A percentile compares a stretch with the other conserved stretches of the same genome.
Evolutionary conservation across 495 filamentous ascomycete genomes (phyloP).

Genomic region (Staphylotrichum tortipilum): DNA sequence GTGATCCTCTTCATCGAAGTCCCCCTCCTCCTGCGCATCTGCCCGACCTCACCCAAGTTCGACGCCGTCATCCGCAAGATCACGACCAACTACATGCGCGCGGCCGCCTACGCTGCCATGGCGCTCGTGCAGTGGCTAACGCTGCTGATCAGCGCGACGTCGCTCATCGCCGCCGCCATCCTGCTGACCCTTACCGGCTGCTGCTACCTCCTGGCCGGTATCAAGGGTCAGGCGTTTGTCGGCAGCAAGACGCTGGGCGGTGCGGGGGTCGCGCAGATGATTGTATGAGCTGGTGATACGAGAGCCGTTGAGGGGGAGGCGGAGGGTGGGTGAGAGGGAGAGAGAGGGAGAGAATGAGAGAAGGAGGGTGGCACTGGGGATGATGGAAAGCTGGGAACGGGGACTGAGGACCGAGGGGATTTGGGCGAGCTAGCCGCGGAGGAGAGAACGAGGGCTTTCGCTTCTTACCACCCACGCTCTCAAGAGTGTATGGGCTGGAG

Average conservation of each 20-base stretch:
- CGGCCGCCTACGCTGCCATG: conserved; percentile 78
- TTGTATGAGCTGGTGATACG: conserved; percentile 60
- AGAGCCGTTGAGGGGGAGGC: too few relatives aligned
- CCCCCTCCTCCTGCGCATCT: conserved; percentile 92
- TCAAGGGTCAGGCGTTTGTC: conserved; percentile 90
- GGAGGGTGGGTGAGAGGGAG: not conserved
- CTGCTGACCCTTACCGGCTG: conserved; percentile 64
- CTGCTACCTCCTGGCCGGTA: conserved; percentile 76
- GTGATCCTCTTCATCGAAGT: conserved; percentile 95
- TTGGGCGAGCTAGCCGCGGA: too few relatives aligned
- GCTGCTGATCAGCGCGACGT: conserved; percentile 50
- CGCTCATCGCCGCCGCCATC: conserved; percentile 78
- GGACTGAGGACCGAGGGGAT: too few relatives aligned
- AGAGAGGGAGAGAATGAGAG: not conserved
- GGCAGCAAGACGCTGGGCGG: conserved; percentile 96
- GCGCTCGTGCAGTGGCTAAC: conserved; percentile 77
- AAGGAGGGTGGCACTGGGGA: too few relatives aligned
- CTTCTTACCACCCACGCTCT: too few relatives aligned
- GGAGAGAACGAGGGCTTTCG: too few relatives aligned
- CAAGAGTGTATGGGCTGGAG: too few relatives aligned
- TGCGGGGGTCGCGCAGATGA: conserved; percentile 94
- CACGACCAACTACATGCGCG: conserved; percentile 94
- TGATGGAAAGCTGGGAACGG: too few relatives aligned
- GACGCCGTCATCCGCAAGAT: conserved; percentile 85
- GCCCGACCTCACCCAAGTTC: conserved; percentile 84